A percentile compares a stretch with the other conserved stretches of the same genome.
Evolutionary conservation across 225 moss, liverwort and hornwort species (phyloP).

Genomic region (Pleurozium schreberi): DNA sequence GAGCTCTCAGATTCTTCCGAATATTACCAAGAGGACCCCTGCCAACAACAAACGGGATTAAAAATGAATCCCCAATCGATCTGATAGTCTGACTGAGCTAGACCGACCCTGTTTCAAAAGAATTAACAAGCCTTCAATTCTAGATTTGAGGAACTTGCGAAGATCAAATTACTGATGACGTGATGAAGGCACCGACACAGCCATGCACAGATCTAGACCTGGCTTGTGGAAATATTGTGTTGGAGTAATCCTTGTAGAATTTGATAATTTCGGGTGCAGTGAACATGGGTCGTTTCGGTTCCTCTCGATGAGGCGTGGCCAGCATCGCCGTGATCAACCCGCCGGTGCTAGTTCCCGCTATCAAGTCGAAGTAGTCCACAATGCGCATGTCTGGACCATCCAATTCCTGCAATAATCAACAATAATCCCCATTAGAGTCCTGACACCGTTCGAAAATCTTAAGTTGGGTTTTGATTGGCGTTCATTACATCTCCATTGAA

Average conservation of each 20-base stretch:
- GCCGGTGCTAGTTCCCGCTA: conserved; percentile 47
- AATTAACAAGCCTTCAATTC: not conserved
- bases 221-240: conserved; percentile 20
- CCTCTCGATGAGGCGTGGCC: conserved; percentile 3
- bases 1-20: conserved; percentile 21
- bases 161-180: not conserved
- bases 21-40: conserved; percentile 32
- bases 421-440: not conserved
- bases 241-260: conserved; percentile 7
- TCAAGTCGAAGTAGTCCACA: conserved; percentile 44
- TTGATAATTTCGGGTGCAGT: conserved; percentile 3
- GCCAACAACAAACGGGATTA: not conserved
- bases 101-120: not conserved
- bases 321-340: conserved; percentile 39
- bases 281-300: conserved; percentile 30
- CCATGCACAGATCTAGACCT: not conserved
- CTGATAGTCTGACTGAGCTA: not conserved
- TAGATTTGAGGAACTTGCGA: too few species aligned
- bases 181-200: not conserved
- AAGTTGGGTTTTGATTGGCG: not conserved
- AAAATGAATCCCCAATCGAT: not conserved
- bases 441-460: not conserved
- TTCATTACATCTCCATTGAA: not conserved
- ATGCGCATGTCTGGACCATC: conserved; percentile 28
- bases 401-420: conserved; percentile 3